phyloP scores from a whole-genome alignment of 371 early-diverging fungal genomes.

The Mortierella sp. region DNA sequence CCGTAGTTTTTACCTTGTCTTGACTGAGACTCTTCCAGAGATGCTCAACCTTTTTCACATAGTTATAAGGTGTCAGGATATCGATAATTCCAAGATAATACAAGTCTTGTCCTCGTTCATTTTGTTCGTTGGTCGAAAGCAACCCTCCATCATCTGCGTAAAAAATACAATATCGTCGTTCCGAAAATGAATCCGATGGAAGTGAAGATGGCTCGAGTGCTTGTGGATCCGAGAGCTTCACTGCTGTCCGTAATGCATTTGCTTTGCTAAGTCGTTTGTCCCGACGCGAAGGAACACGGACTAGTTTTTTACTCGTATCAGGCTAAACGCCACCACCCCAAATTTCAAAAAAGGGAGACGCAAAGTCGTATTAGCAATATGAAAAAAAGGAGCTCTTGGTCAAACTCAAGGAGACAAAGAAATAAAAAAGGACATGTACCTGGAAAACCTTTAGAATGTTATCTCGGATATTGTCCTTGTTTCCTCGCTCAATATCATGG shows the following conservation, averaged over 20 bases:
- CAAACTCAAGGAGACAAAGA: too few species aligned
- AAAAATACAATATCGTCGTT: conserved; percentile 78
- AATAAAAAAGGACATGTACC: conserved; percentile 43
- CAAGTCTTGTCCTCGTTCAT: conserved; percentile 72
- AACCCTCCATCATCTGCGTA: conserved; percentile 94
- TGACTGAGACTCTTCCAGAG: conserved; percentile 83
- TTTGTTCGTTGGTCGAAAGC: conserved; percentile 75
- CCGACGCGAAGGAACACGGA: conserved; percentile 43
- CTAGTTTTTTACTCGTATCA: conserved; percentile 56
- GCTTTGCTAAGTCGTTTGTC: conserved; percentile 69
- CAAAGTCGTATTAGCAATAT: too few species aligned
- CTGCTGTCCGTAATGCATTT: conserved; percentile 73
- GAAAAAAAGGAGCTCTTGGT: too few species aligned
- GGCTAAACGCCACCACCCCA: conserved; percentile 55
- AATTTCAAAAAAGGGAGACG: not conserved
- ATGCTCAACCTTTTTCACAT: conserved; percentile 86
- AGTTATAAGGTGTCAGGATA: conserved; percentile 93
- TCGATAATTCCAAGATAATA: conserved; percentile 97
- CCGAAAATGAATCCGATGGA: conserved; percentile 59
- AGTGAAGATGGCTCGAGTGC: conserved; percentile 65
- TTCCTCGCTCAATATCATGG: conserved; percentile 86
- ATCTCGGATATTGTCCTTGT: conserved; percentile 88
- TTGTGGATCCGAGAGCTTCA: conserved; percentile 72
- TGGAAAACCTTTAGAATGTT: conserved; percentile 85
- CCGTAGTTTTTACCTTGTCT: conserved; percentile 64